Percentiles rank a stretch among this genome's conserved stretches.
Evolutionary conservation across 495 filamentous ascomycete species (phyloP).

Genomic region (Corynascus novoguineensis): DNA sequence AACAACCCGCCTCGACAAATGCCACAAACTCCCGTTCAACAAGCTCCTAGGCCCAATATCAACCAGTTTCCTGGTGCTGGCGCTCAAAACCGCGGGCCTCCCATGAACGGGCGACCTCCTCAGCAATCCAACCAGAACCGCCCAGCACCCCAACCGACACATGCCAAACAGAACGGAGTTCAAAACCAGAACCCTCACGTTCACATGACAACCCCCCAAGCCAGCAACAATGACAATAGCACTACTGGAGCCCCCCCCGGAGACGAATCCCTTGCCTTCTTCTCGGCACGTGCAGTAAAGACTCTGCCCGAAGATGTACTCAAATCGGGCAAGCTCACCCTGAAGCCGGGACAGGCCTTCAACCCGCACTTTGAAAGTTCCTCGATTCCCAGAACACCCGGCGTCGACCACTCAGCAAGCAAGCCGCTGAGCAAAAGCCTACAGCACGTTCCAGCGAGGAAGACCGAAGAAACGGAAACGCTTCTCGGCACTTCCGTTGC

Average conservation of each 20-base stretch:
- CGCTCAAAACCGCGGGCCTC: slow-evolving; percentile 15
- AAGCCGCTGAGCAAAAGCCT: slow-evolving; percentile 54
- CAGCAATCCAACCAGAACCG: slow-evolving; percentile 30
- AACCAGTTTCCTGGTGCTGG: slow-evolving; percentile 17
- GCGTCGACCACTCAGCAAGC: slow-evolving; percentile 74
- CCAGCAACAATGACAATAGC: slow-evolving; percentile 21
- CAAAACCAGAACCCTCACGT: slow-evolving; percentile 28
- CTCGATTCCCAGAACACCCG: slow-evolving; percentile 81
- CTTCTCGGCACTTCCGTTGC: background rate
- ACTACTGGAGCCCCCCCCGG: slow-evolving; percentile 12
- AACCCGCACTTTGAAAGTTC: slow-evolving; percentile 80
- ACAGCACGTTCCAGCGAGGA: slow-evolving; percentile 37
- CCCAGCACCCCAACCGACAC: slow-evolving; percentile 20
- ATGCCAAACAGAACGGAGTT: slow-evolving; percentile 29
- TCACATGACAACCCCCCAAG: slow-evolving; percentile 30
- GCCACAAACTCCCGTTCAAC: slow-evolving; percentile 37
- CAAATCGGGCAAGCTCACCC: slow-evolving; percentile 35
- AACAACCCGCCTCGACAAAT: slow-evolving; percentile 26
- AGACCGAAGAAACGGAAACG: slow-evolving; percentile 8
- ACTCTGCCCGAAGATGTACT: slow-evolving; percentile 32
- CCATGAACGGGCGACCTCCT: slow-evolving; percentile 1
- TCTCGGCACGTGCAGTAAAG: slow-evolving; percentile 64
- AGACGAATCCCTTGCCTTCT: slow-evolving; percentile 48
- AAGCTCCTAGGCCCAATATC: slow-evolving; percentile 11
- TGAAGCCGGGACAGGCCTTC: slow-evolving; percentile 54